A percentile compares a stretch with the other conserved stretches of the same genome.
phyloP scores from a whole-genome alignment of 768 basidiomycete species.

The Boletales sp. region DNA sequence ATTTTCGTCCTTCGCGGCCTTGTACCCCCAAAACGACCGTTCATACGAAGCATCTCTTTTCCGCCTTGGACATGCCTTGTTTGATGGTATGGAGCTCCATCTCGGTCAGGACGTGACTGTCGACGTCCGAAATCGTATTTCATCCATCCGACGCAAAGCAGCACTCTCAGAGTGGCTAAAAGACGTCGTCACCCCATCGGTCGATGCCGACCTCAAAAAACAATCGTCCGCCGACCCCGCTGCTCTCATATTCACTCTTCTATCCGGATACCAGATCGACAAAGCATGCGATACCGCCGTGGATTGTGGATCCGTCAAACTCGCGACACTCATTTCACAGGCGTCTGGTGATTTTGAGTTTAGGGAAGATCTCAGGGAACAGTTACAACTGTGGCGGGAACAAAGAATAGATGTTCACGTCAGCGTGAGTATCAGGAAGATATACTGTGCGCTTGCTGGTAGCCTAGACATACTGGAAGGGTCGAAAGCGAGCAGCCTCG shows the following conservation, averaged over 20 bases:
- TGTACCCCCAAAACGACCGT: slow-evolving; percentile 69
- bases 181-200: slow-evolving; percentile 59
- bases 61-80: slow-evolving; percentile 84
- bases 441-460: slow-evolving; percentile 85
- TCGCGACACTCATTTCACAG: slow-evolving; percentile 88
- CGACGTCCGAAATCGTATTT: slow-evolving; percentile 60
- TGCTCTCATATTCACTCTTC: slow-evolving; percentile 63
- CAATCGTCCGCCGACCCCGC: slow-evolving; percentile 43
- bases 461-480: slow-evolving; percentile 58
- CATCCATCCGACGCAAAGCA: slow-evolving; percentile 66
- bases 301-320: slow-evolving; percentile 73
- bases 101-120: slow-evolving; percentile 51
- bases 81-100: slow-evolving; percentile 75
- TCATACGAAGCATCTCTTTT: slow-evolving; percentile 79
- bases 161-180: slow-evolving; percentile 86
- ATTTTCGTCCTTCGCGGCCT: slow-evolving; percentile 72
- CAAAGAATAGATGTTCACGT: slow-evolving; percentile 71
- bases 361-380: slow-evolving; percentile 65
- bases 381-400: slow-evolving; percentile 80
- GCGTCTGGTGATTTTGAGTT: slow-evolving; percentile 76
- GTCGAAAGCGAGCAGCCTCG: slow-evolving; percentile 47
- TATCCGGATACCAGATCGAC: slow-evolving; percentile 87
- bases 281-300: slow-evolving; percentile 73
- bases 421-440: slow-evolving; percentile 61
- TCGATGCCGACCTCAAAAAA: slow-evolving; percentile 69